A percentile compares a stretch with the other conserved stretches of the same genome.
Conservation (phyloP, 73 alveolate species). For the Paramecium primaurelia region DNA sequence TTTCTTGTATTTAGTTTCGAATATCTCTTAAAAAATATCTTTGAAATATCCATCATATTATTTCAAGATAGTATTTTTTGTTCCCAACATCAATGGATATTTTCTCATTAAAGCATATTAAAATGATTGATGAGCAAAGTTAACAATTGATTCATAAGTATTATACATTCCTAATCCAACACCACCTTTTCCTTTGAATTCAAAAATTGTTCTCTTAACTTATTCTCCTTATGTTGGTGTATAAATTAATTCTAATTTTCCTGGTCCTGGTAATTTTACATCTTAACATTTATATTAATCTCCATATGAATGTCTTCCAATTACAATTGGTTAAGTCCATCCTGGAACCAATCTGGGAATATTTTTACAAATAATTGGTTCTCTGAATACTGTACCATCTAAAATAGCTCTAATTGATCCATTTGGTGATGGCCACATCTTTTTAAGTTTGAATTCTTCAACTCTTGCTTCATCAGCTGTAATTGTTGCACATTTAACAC, state of each 20-base stretch:
- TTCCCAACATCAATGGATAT: slow-evolving; percentile 81
- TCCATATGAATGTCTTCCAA: slow-evolving; percentile 93
- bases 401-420: slow-evolving; percentile 90
- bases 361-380: slow-evolving; percentile 83
- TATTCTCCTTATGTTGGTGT: slow-evolving; percentile 75
- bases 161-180: slow-evolving; percentile 89
- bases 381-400: slow-evolving; percentile 93
- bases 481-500: slow-evolving; percentile 82
- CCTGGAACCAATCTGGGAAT: slow-evolving; percentile 91
- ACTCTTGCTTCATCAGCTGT: slow-evolving; percentile 85
- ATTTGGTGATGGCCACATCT: slow-evolving; percentile 93
- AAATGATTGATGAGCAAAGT: slow-evolving; percentile 82
- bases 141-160: slow-evolving; percentile 80
- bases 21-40: slow-evolving; percentile 83
- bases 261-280: slow-evolving; percentile 72
- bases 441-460: slow-evolving; percentile 83
- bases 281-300: slow-evolving; percentile 89
- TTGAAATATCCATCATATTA: slow-evolving; percentile 88
- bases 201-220: slow-evolving; percentile 65
- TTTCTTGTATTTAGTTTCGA: slow-evolving; percentile 55
- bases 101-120: slow-evolving; percentile 75
- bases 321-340: slow-evolving; percentile 88
- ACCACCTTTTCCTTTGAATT: slow-evolving; percentile 82
- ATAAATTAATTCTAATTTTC: slow-evolving; percentile 71
- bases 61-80: slow-evolving; percentile 89